Evolutionary conservation across 1,284 basidiomycete species (phyloP), one percentile per base, ranked within the genome.

Genomic region (Cryptococcus deneoformans): DNA sequence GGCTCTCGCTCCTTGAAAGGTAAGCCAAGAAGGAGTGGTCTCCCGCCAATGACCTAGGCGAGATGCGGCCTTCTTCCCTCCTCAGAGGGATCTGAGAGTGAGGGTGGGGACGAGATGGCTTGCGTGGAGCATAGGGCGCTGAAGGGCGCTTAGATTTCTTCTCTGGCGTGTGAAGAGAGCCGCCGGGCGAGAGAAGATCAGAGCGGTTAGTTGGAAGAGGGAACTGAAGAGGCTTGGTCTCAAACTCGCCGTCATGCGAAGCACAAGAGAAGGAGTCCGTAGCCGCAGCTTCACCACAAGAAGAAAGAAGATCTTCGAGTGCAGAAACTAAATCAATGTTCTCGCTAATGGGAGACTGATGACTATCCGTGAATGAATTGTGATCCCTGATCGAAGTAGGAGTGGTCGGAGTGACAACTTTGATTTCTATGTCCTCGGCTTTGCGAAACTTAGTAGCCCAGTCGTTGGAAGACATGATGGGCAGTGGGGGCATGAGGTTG

Each of bases 21-120:
- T 46, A 46, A 16, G 40, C 24, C 38, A 69, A 53, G 61, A 66
- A 67, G 10, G 67, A 65, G 49, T 69, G 67, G 45, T 66, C 63
- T 3, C 65, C 62, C 34, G 45, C 58, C 16, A 68, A 50, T n/a
- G 14, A 1, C 40, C 45, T 8, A 46, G 38, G 9, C 38, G 34
- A 38, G 37, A 38, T 34, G 36, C 24, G 1, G 50, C 46, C 44
- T 34, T n/a, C 39, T 16, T 38, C 50, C 39, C 39, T 52, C 44
- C 24, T 37, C 45, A 2, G 50, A 43, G 50, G 58, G 35, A 46
- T 46, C 50, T 34, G 59, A 50, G 9, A 50, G 37, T 29, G 42
- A n/a, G 52, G 46, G 49, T 46, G 42, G 29, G 43, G 43, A 24
- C 40, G 44, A 20, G 29, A 45, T 29, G 46, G 50, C 12, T 56